A percentile compares a stretch with the other conserved stretches of the same genome.
Evolutionary conservation across 202 grass and related monocot species (phyloP).

Genomic region (Zizania palustris): DNA sequence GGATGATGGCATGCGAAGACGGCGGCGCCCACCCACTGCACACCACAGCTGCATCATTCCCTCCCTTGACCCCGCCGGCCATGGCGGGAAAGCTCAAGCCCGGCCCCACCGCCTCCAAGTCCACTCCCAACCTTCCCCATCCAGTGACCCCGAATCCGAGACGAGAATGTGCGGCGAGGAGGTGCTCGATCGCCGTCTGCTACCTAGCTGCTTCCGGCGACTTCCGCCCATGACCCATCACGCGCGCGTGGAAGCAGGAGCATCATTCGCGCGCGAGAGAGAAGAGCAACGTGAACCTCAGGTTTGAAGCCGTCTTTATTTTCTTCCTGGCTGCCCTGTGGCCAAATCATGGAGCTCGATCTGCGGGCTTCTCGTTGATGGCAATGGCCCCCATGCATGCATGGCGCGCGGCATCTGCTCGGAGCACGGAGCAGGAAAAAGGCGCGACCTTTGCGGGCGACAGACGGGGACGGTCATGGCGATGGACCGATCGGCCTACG

Average conservation of each 20-base stretch:
- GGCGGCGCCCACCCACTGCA: neutral
- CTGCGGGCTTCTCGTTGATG: neutral
- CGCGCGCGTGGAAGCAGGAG: neutral
- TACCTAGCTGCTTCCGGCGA: neutral
- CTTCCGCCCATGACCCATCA: neutral
- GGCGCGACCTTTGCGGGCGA: no score
- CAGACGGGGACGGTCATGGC: neutral
- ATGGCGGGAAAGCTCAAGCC: neutral
- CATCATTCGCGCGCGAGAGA: neutral
- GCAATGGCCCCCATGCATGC: neutral
- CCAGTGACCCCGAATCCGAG: neutral
- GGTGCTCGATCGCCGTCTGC: neutral
- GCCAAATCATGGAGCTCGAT: neutral
- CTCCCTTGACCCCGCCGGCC: neutral
- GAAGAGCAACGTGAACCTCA: neutral
- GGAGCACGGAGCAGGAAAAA: slow-evolving; percentile 1
- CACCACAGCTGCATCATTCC: neutral
- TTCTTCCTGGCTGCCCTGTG: neutral
- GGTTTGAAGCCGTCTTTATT: neutral
- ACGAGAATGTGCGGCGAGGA: neutral
- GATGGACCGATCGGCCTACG: neutral
- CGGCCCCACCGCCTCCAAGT: no score
- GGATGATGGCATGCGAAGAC: neutral
- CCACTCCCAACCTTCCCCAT: neutral
- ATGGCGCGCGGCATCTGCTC: no score